A percentile compares a stretch with the other conserved stretches of the same genome.
Conservation (phyloP, 352 stramenopile genomes). For the Peronospora belbahrii region DNA sequence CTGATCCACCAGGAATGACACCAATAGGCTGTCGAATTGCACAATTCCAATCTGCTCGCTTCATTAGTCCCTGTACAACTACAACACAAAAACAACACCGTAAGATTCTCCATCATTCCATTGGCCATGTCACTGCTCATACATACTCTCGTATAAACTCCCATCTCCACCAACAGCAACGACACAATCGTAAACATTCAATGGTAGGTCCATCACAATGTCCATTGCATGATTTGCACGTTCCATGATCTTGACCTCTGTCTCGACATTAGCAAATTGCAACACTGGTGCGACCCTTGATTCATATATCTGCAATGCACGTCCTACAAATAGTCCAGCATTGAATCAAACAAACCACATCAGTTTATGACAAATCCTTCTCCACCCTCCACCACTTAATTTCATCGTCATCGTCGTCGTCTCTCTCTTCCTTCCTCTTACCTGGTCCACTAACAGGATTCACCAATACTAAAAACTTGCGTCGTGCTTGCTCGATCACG, state of each 20-base stretch:
- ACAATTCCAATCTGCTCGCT: constrained; percentile 55
- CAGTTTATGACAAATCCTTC: not conserved
- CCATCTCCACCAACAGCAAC: constrained; percentile 66
- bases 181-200: constrained; percentile 55
- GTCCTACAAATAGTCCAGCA: constrained; percentile 26
- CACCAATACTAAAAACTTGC: constrained; percentile 61
- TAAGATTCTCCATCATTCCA: no score
- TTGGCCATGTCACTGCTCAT: not conserved
- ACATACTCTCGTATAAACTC: constrained; percentile 55
- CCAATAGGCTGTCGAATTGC: constrained; percentile 61
- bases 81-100: not conserved
- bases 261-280: constrained; percentile 41
- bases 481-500: constrained; percentile 8
- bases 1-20: constrained; percentile 48
- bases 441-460: constrained; percentile 60
- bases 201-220: constrained; percentile 37
- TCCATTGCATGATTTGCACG: constrained; percentile 43
- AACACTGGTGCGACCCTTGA: constrained; percentile 47
- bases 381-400: not conserved
- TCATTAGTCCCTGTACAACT: constrained; percentile 75
- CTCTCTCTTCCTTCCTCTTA: not conserved
- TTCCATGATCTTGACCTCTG: constrained; percentile 39
- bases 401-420: no score
- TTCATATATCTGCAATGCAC: constrained; percentile 46
- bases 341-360: not conserved